A percentile compares a stretch with the other conserved stretches of the same genome.
Conservation (phyloP, 73 alveolate genomes). For the Stentor roeselii region DNA sequence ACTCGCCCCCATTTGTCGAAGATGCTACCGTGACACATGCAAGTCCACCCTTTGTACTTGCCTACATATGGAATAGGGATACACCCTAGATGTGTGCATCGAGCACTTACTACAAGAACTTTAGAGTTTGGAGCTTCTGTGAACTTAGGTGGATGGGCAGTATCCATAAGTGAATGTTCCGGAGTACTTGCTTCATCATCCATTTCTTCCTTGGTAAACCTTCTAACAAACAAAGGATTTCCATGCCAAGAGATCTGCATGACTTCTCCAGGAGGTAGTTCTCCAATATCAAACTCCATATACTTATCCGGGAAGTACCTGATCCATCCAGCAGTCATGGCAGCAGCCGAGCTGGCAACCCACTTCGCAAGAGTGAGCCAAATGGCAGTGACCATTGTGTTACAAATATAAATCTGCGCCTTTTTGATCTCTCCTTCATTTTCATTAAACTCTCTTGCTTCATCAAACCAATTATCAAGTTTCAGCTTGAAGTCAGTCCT, state of each 20-base stretch:
- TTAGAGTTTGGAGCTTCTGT: conserved; percentile 83
- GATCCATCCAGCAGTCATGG: conserved; percentile 55
- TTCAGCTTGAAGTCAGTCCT: conserved; percentile 80
- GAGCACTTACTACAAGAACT: conserved; percentile 82
- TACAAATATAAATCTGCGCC: conserved; percentile 82
- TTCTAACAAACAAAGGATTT: conserved; percentile 83
- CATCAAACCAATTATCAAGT: conserved; percentile 93
- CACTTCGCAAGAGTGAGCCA: conserved; percentile 46
- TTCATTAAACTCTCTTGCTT: conserved; percentile 88
- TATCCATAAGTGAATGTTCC: conserved; percentile 66
- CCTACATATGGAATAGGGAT: conserved; percentile 93
- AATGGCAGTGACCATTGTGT: conserved; percentile 49
- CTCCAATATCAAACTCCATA: conserved; percentile 80
- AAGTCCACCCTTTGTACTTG: conserved; percentile 74
- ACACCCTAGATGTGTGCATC: conserved; percentile 92
- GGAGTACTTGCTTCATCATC: conserved; percentile 66
- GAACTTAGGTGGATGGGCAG: conserved; percentile 59
- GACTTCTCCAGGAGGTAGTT: conserved; percentile 93
- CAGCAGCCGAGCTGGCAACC: conserved; percentile 45
- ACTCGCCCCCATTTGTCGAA: conserved; percentile 91
- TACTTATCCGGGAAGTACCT: conserved; percentile 88
- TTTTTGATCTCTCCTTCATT: conserved; percentile 85
- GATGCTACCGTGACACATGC: conserved; percentile 93
- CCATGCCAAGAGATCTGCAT: conserved; percentile 93
- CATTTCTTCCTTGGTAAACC: conserved; percentile 77